Conservation (phyloP, 2,329 filamentous ascomycete species). For the Neobulgaria alba region DNA sequence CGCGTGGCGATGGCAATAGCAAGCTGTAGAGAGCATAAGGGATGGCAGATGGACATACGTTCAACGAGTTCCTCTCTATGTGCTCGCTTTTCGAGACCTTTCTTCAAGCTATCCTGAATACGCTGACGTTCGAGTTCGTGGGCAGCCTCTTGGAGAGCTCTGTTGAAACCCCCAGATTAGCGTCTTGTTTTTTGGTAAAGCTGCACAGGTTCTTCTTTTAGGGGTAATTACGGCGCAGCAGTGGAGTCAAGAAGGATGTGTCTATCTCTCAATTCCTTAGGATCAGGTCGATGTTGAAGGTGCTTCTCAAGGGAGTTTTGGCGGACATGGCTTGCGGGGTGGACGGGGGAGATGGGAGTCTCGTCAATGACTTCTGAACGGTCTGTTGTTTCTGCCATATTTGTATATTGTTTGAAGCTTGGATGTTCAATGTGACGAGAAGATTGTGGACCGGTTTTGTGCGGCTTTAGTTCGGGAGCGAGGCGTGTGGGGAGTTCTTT, state of each 20-base stretch:
- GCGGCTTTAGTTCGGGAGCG: no score
- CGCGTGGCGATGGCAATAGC: not conserved
- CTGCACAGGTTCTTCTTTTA: not conserved
- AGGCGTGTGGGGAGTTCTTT: no score
- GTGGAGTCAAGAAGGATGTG: constrained; percentile 61
- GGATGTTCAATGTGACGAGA: no score
- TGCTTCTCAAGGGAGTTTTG: constrained; percentile 67
- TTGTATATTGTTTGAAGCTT: no score
- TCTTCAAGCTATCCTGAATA: constrained; percentile 54
- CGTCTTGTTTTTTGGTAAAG: not conserved
- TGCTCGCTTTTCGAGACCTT: constrained; percentile 52
- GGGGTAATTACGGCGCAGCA: constrained; percentile 50
- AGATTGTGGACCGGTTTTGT: no score
- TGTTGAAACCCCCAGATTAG: constrained; percentile 26
- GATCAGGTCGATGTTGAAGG: constrained; percentile 59
- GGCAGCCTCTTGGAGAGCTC: constrained; percentile 52
- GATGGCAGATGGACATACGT: constrained; percentile 42
- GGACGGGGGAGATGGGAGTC: constrained; percentile 41
- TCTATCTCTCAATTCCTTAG: constrained; percentile 57
- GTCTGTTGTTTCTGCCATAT: no score
- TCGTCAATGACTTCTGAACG: not conserved
- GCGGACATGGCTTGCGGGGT: constrained; percentile 37
- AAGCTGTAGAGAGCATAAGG: not conserved
- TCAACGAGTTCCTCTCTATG: constrained; percentile 71
- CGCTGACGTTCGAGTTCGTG: constrained; percentile 57